These are phyloP conservation scores for Diphasiastrum complanatum DNA, from an alignment of 83 land plant genomes.

Conservation along the genomic window DNA sequence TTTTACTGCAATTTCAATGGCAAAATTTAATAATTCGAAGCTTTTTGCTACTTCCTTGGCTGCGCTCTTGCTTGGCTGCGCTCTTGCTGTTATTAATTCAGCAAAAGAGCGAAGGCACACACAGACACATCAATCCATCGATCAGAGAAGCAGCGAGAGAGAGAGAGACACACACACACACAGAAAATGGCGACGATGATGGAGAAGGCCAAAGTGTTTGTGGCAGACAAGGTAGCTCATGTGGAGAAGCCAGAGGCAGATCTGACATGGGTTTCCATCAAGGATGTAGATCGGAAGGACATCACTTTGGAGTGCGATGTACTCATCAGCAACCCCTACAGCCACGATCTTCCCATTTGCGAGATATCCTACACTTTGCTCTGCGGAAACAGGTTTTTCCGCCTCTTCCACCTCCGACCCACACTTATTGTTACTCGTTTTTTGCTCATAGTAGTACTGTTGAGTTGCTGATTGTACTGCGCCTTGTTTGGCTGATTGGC, in stretches of 20 bases:
- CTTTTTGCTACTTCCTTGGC: no score
- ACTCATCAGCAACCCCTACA: slow-evolving; percentile 62
- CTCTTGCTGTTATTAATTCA: no score
- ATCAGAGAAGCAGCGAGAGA: no score
- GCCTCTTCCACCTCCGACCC: slow-evolving; percentile 1
- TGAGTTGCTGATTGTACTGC: slow-evolving; percentile 1
- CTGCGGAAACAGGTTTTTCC: slow-evolving; percentile 48
- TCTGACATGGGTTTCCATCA: slow-evolving; percentile 46
- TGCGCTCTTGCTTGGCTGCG: no score
- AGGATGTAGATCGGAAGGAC: slow-evolving; percentile 32
- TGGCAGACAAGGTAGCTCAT: slow-evolving; percentile 56
- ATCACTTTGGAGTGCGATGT: slow-evolving; percentile 45
- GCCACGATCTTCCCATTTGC: slow-evolving; percentile 62
- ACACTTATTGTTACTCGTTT: not conserved
- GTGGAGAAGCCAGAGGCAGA: slow-evolving; percentile 71
- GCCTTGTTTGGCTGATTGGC: not conserved
- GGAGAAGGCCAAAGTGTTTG: slow-evolving; percentile 58
- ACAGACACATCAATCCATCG: no score
- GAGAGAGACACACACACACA: no score
- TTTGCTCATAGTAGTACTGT: not conserved
- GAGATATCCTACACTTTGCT: slow-evolving; percentile 59
- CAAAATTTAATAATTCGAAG: no score
- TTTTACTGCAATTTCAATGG: no score
- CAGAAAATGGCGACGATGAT: slow-evolving; percentile 37
- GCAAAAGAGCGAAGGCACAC: no score